Evolutionary conservation across 2,329 filamentous ascomycete genomes (phyloP).

Genomic region (Xylaria sp.): DNA sequence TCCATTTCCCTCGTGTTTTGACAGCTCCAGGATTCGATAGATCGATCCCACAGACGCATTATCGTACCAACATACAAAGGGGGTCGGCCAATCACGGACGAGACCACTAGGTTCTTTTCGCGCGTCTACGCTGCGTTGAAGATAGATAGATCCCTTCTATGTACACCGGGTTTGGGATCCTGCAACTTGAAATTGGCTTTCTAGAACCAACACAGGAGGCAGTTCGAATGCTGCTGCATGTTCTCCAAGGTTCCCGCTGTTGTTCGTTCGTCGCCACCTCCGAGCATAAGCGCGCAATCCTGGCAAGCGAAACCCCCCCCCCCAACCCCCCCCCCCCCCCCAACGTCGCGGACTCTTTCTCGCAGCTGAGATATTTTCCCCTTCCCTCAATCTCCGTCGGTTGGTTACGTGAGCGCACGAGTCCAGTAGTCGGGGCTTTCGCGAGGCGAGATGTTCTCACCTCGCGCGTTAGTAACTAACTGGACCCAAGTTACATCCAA

Average conservation of each 20-base stretch:
- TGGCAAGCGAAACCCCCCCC: not conserved
- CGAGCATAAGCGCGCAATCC: constrained; percentile 10
- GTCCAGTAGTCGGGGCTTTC: not conserved
- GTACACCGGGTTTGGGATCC: constrained; percentile 1
- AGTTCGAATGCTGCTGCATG: not conserved
- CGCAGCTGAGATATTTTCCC: constrained; percentile 2
- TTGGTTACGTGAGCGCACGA: not conserved
- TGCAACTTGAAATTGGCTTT: not conserved
- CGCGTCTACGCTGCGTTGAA: constrained; percentile 3
- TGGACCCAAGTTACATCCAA: not conserved
- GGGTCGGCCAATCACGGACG: constrained; percentile 9
- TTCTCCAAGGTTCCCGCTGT: constrained; percentile 8
- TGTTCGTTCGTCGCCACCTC: constrained; percentile 9
- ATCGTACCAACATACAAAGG: constrained; percentile 11
- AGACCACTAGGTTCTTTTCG: not conserved
- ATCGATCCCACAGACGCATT: constrained; percentile 14
- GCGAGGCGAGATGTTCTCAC: not conserved
- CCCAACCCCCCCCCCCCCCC: too few relatives aligned
- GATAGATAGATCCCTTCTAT: constrained; percentile 1
- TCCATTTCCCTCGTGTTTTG: not conserved
- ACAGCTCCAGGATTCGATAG: constrained; percentile 9
- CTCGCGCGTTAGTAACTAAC: not conserved
- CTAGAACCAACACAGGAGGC: not conserved
- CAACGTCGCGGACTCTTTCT: not conserved
- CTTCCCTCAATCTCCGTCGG: constrained; percentile 7